Base-by-base conservation (phyloP, 805 yeast species). In the Barnettozyma sucrosica region DNA sequence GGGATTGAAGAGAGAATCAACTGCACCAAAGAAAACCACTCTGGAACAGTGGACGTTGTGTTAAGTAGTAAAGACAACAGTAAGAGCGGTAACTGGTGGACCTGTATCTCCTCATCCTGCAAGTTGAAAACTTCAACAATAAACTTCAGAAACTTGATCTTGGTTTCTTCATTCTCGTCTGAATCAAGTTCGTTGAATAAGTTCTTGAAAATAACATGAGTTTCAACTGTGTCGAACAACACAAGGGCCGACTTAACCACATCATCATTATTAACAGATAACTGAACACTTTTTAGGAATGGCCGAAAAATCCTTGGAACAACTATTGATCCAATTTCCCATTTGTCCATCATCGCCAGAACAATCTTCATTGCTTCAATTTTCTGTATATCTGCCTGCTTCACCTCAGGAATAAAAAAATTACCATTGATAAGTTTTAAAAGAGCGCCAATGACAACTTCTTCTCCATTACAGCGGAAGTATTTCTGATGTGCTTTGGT, bases 141-240 rank as follows among this genome's bases (percentile, higher is more conserved):
- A 62, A 82, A 90, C 5, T 68, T 65, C 7, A 88, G 67, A 18
- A 85, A 66, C 13, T 25, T 39, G 18, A 19, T 8, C n/a, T 39
- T 39, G 42, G 18, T n/a, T 7, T 16, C 21, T 0, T 71, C 75
- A 20, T 79, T 55, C 36, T 75, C 63, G 1, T 54, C 51, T n/a
- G 60, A 46, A 4, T 81, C 62, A 24, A 82, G 62, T 1, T 64
- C 63, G 24, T 43, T 45, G 42, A 77, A 69, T 2, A 84, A 64
- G 50, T 79, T 78, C 4, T 80, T 72, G 90, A 96, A 92, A 5
- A 93, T 90, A 24, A 76, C 76, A 24, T 72, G 64, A 0, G 96
- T 79, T 59, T 93, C 99, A 3, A 90, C 84, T 5, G 88, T 83
- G 65, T 93, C 96, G 62, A 93, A 89, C 48, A 92, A 81, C 0